These are phyloP conservation scores for Taphrina confusa DNA, from an alignment of 1,139 yeast genomes.

Conservation along the genomic window DNA sequence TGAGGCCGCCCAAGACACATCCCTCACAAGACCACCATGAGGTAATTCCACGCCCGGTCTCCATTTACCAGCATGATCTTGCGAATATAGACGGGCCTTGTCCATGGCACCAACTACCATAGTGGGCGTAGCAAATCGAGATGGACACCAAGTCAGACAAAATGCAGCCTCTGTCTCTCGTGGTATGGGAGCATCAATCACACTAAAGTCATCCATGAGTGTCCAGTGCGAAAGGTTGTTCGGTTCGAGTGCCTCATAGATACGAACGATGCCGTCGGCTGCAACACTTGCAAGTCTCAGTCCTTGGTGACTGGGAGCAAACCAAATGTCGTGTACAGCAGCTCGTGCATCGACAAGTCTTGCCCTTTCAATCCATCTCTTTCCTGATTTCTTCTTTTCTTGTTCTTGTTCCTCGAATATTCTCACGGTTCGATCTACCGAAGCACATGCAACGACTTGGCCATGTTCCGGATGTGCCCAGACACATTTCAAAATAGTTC, in stretches of 20 bases:
- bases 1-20: slow-evolving; percentile 79
- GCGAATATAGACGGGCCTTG: slow-evolving; percentile 75
- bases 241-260: slow-evolving; percentile 89
- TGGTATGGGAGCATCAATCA: slow-evolving; percentile 54
- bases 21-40: slow-evolving; percentile 81
- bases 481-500: slow-evolving; percentile 73
- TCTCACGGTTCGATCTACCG: slow-evolving; percentile 84
- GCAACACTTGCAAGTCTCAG: slow-evolving; percentile 84
- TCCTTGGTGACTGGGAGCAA: slow-evolving; percentile 86
- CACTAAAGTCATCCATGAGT: slow-evolving; percentile 61
- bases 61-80: slow-evolving; percentile 51
- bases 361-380: slow-evolving; percentile 63
- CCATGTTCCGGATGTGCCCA: slow-evolving; percentile 98
- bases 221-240: slow-evolving; percentile 82
- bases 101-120: slow-evolving; percentile 84
- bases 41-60: slow-evolving; percentile 54
- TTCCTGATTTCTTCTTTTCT: slow-evolving; percentile 50
- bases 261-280: slow-evolving; percentile 80
- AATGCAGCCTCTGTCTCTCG: slow-evolving; percentile 83
- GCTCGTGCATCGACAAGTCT: slow-evolving; percentile 50
- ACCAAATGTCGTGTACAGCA: slow-evolving; percentile 83
- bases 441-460: slow-evolving; percentile 79
- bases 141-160: slow-evolving; percentile 89
- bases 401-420: slow-evolving; percentile 78
- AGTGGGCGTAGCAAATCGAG: slow-evolving; percentile 77